Conservation (phyloP, 352 stramenopile genomes). For the Phytopythium delawarense region DNA sequence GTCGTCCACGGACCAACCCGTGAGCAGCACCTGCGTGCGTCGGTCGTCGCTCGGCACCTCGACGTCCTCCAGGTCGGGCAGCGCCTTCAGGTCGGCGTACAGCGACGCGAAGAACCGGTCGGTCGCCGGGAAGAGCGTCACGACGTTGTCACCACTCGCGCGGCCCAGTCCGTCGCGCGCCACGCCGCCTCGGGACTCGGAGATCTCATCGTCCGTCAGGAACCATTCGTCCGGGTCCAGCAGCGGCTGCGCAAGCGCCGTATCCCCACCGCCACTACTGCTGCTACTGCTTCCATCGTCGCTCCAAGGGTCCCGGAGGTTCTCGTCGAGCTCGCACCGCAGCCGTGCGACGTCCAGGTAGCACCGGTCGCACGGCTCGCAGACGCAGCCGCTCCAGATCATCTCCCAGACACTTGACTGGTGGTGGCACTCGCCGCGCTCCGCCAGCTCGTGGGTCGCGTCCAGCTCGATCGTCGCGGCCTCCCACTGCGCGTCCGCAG, state of each 20-base stretch:
- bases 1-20: conserved; percentile 45
- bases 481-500: not conserved
- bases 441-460: not conserved
- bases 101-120: conserved; percentile 41
- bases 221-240: conserved; percentile 56
- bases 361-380: conserved; percentile 35
- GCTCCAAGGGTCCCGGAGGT: not conserved
- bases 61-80: conserved; percentile 11
- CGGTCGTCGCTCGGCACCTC: not conserved
- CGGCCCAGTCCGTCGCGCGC: conserved; percentile 30
- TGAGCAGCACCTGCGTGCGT: conserved; percentile 28
- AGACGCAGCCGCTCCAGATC: conserved; percentile 26
- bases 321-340: conserved; percentile 11
- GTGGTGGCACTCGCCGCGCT: conserved; percentile 11
- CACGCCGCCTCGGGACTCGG: conserved; percentile 27
- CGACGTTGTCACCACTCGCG: conserved; percentile 28
- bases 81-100: conserved; percentile 31
- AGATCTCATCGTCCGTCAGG: conserved; percentile 48
- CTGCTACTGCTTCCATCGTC: not conserved
- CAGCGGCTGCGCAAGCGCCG: conserved; percentile 24
- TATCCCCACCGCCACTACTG: conserved; percentile 3
- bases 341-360: conserved; percentile 17
- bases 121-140: conserved; percentile 34
- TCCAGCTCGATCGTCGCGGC: conserved; percentile 1
- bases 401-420: conserved; percentile 18